These are phyloP conservation scores for Penicillium silybi DNA, from an alignment of 495 filamentous ascomycete species.

Conservation along the genomic window DNA sequence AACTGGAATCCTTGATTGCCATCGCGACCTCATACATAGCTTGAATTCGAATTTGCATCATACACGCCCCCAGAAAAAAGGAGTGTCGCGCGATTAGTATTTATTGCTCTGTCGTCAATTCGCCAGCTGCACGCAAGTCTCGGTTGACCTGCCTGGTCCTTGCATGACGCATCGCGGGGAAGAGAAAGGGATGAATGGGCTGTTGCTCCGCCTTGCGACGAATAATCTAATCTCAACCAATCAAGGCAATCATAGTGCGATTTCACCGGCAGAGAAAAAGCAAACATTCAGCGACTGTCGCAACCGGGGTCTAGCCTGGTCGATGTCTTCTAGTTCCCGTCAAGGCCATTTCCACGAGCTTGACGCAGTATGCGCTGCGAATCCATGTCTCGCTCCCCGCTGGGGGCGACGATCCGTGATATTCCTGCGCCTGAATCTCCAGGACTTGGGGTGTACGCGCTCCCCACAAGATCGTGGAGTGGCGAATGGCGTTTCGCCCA, in stretches of 20 bases:
- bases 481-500: constrained; percentile 9
- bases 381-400: background rate
- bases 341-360: constrained; percentile 8
- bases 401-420: constrained; percentile 3
- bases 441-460: constrained; percentile 4
- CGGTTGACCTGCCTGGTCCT: constrained; percentile 3
- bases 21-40: background rate
- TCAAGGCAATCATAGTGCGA: background rate
- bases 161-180: constrained; percentile 5
- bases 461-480: constrained; percentile 4
- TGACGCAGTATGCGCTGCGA: constrained; percentile 4
- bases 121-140: background rate
- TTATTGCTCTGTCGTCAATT: background rate
- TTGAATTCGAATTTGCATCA: background rate
- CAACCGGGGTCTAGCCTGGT: constrained; percentile 1
- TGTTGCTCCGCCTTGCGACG: constrained; percentile 10
- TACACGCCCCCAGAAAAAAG: too few species aligned
- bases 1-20: too few species aligned
- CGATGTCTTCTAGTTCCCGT: constrained; percentile 1
- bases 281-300: constrained; percentile 5
- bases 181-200: constrained; percentile 2
- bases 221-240: constrained; percentile 3
- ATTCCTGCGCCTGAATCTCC: background rate
- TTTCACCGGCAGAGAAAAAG: constrained; percentile 5
- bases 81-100: background rate